Evolutionary conservation across 805 yeast species (phyloP).

Genomic region (Starmerella asiatica): DNA sequence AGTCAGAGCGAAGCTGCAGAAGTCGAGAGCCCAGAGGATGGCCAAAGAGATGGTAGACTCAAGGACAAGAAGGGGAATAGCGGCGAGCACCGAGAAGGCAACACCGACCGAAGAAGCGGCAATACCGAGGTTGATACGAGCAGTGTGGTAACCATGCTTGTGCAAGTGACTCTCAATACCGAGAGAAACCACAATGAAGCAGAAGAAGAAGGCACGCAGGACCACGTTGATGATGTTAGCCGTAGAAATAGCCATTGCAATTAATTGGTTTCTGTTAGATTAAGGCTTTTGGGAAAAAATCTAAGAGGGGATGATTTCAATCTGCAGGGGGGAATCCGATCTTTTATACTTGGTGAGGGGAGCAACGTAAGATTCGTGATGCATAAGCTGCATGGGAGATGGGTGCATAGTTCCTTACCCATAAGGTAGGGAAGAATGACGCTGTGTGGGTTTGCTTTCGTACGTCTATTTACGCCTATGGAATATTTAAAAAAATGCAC

Average conservation of each 20-base stretch:
- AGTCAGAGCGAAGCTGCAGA: slow-evolving; percentile 14
- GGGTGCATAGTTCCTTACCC: too few relatives aligned
- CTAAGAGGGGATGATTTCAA: neutral
- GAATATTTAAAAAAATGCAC: too few relatives aligned
- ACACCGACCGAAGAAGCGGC: slow-evolving; percentile 13
- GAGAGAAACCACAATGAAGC: slow-evolving; percentile 59
- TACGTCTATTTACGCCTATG: too few relatives aligned
- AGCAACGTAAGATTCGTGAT: slow-evolving; percentile 1
- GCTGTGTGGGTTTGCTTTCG: too few relatives aligned
- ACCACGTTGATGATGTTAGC: slow-evolving; percentile 1
- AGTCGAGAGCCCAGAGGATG: slow-evolving; percentile 10
- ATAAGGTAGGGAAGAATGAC: too few relatives aligned
- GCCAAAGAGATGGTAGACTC: neutral
- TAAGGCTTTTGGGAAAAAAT: neutral
- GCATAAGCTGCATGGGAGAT: too few relatives aligned
- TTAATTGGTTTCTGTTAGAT: neutral
- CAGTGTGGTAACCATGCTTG: slow-evolving; percentile 4
- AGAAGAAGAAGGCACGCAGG: slow-evolving; percentile 60
- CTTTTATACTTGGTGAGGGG: neutral
- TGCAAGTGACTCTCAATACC: slow-evolving; percentile 51
- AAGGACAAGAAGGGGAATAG: slow-evolving; percentile 5
- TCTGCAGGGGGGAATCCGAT: neutral
- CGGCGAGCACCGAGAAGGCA: slow-evolving; percentile 11
- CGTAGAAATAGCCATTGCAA: neutral
- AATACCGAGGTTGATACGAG: slow-evolving; percentile 16